Percentiles rank a stretch among this genome's conserved stretches.
Evolutionary conservation across 2,329 filamentous ascomycete species (phyloP).

Genomic region (Chalaropsis thielavioides): DNA sequence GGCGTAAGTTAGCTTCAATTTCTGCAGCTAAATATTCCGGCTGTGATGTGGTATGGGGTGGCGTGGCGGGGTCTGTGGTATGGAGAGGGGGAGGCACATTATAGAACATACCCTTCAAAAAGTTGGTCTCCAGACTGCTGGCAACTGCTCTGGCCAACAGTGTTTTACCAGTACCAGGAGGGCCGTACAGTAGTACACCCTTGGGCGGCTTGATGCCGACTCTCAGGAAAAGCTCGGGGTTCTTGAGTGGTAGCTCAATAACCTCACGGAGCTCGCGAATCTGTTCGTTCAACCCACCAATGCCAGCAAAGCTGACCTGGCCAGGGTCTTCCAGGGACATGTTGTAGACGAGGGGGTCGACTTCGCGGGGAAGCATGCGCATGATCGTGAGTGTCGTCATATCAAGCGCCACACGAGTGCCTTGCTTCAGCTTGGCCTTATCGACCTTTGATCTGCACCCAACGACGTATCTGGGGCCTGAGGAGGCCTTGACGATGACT

Average conservation of each 20-base stretch:
- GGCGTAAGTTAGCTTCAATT: slow-evolving; percentile 17
- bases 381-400: slow-evolving; percentile 99
- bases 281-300: slow-evolving; percentile 94
- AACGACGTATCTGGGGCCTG: slow-evolving; percentile 92
- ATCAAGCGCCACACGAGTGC: slow-evolving; percentile 89
- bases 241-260: slow-evolving; percentile 95
- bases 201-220: slow-evolving; percentile 99
- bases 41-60: neutral
- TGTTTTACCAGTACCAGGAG: slow-evolving; percentile 94
- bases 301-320: slow-evolving; percentile 93
- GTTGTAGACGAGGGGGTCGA: slow-evolving; percentile 97
- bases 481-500: slow-evolving; percentile 99
- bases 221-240: slow-evolving; percentile 89
- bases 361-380: slow-evolving; percentile 97
- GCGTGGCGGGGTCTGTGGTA: neutral
- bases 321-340: slow-evolving; percentile 98
- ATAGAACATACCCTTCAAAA: slow-evolving; percentile 63
- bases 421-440: slow-evolving; percentile 93
- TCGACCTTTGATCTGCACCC: slow-evolving; percentile 98
- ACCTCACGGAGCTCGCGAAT: slow-evolving; percentile 95
- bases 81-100: too few relatives aligned
- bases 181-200: slow-evolving; percentile 89
- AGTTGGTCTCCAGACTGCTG: slow-evolving; percentile 94
- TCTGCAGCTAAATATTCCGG: neutral
- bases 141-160: slow-evolving; percentile 86